These are phyloP conservation scores for Fusarium austroafricanum DNA, from an alignment of 2,329 filamentous ascomycete genomes.

Conservation along the genomic window DNA sequence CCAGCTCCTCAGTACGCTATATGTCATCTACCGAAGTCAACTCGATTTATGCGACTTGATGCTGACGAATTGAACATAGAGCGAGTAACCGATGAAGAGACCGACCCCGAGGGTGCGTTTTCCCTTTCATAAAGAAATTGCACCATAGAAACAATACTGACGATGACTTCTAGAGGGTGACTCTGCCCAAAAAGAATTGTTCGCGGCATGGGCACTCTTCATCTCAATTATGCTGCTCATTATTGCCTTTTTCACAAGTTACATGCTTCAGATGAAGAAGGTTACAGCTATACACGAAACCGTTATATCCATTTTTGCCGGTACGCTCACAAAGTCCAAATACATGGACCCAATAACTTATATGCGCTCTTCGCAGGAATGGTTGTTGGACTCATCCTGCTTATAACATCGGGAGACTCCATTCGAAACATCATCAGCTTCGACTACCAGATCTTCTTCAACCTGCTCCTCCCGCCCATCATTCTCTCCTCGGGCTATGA, in stretches of 20 bases:
- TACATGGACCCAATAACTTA: conserved; percentile 40
- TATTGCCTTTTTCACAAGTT: conserved; percentile 94
- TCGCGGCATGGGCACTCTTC: conserved; percentile 96
- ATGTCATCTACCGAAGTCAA: neutral
- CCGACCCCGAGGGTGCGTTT: conserved; percentile 51
- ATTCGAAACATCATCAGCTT: conserved; percentile 94
- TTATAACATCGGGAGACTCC: conserved; percentile 82
- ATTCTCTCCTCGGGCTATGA: conserved; percentile 98
- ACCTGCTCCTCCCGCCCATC: conserved; percentile 96
- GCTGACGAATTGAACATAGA: conserved; percentile 44
- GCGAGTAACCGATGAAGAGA: conserved; percentile 47
- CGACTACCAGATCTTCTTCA: conserved; percentile 99
- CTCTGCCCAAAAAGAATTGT: conserved; percentile 91
- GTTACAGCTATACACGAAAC: conserved; percentile 98
- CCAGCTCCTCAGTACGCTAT: conserved; percentile 48
- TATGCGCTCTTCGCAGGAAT: conserved; percentile 72
- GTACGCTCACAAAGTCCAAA: conserved; percentile 55
- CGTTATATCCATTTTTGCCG: conserved; percentile 96
- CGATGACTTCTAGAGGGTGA: conserved; percentile 69
- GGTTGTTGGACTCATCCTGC: conserved; percentile 90
- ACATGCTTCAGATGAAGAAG: conserved; percentile 95
- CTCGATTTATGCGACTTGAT: conserved; percentile 6
- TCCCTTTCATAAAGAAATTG: conserved; percentile 5
- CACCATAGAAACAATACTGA: conserved; percentile 31
- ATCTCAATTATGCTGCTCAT: conserved; percentile 96